Percentiles rank a stretch among this genome's conserved stretches.
Conservation (phyloP, 1,284 basidiomycete species). For the Meira miltonrushii region DNA sequence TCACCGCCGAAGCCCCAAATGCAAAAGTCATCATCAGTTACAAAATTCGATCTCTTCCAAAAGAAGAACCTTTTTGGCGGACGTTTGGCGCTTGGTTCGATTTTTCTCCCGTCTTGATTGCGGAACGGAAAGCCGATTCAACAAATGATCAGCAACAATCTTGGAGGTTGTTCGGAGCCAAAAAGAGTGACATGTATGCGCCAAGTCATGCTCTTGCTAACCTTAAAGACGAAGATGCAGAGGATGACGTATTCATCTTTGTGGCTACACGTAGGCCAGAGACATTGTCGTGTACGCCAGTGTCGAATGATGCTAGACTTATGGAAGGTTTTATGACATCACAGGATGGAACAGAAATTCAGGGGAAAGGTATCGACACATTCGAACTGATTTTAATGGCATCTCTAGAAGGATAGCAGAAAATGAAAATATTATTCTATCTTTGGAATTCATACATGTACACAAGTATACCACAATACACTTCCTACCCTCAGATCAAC, state of each 20-base stretch:
- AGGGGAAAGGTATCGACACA: slow-evolving; percentile 2
- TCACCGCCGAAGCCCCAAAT: slow-evolving; percentile 22
- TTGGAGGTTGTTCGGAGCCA: slow-evolving; percentile 12
- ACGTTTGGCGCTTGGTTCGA: slow-evolving; percentile 76
- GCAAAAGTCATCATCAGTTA: slow-evolving; percentile 54
- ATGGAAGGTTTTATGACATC: slow-evolving; percentile 28
- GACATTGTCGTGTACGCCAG: slow-evolving; percentile 25
- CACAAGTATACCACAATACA: background rate
- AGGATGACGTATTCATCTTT: slow-evolving; percentile 39
- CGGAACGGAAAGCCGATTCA: background rate
- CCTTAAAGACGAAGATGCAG: slow-evolving; percentile 12
- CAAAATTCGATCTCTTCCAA: slow-evolving; percentile 69
- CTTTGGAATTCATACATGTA: background rate
- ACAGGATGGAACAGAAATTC: background rate
- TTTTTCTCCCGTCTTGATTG: slow-evolving; percentile 60
- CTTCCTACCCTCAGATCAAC: background rate
- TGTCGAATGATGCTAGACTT: slow-evolving; percentile 24
- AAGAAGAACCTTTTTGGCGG: slow-evolving; percentile 74
- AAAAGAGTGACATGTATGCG: slow-evolving; percentile 1
- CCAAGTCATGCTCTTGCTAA: background rate
- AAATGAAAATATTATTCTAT: background rate
- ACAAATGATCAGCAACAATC: slow-evolving; percentile 1
- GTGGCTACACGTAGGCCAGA: slow-evolving; percentile 27
- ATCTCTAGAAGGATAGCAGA: background rate
- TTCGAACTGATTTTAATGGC: slow-evolving; percentile 3